Base-by-base conservation (phyloP, 176 grass and related monocot species). In the Hordeum marinum region DNA sequence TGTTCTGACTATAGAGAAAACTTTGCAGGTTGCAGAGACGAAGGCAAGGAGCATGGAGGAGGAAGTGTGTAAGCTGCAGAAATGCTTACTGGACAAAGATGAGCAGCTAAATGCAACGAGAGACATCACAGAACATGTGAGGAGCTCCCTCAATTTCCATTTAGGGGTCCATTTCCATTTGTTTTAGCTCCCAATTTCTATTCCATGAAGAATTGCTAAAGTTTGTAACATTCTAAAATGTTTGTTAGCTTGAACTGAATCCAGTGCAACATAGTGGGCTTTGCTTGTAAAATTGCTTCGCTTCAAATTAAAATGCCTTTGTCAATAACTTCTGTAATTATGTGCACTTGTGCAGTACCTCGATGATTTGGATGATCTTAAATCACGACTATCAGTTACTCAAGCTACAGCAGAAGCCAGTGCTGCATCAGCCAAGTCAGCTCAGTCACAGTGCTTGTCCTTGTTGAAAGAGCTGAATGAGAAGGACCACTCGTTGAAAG, bases 1-100 rank as follows among this genome's bases (percentile, higher is more conserved):
- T 52, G 9, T 35, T 9, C 29, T 85, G 6, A 88, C 14, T 32
- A 21, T 24, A 4, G 39, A 77, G 54, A 76, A 35, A 68, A 83
- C 3, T n/a, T 65, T 1, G 8, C 83, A 97, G 95, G 87, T 88
- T 37, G 88, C 87, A 21, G 95, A 97, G 63, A 86, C 55, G 8
- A 93, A 92, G 66, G 88, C 90, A 68, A 88, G 25, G 48, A 88
- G 70, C 80, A 97, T 94, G 95, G 92, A 97, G 64, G 90, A 94
- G 39, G 88, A 97, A 76, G 84, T 97, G 20, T 72, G 64, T 35
- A 90, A 87, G 69, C 83, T 97, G 67, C 95, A 94, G 85, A 89
- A 83, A 79, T 94, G 84, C 46, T 84, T 94, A 21, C 63, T 77
- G 72, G 75, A 86, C n/a, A 97, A 93, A 79, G 89, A 94, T 46